These are phyloP conservation scores for Suhomyces coccinellae DNA, from an alignment of 1,139 yeast species.

Conservation along the genomic window DNA sequence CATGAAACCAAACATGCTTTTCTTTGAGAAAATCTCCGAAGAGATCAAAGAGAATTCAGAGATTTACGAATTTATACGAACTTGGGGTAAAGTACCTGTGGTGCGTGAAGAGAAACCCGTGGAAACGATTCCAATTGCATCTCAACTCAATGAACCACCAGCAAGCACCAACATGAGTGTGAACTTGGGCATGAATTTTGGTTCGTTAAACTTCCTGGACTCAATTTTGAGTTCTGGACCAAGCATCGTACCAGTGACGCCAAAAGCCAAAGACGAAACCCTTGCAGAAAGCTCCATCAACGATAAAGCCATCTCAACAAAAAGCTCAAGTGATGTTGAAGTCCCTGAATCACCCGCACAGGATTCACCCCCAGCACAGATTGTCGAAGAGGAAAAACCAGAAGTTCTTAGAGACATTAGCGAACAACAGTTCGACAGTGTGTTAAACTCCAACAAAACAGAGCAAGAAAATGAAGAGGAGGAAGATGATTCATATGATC, in stretches of 20 bases:
- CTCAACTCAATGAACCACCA: not conserved
- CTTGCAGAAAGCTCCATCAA: not conserved
- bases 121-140: not conserved
- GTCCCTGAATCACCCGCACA: not conserved
- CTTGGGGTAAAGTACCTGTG: slow-evolving; percentile 24
- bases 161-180: not conserved
- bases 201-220: slow-evolving; percentile 8
- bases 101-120: slow-evolving; percentile 1
- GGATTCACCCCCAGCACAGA: no score
- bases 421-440: not conserved
- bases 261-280: not conserved
- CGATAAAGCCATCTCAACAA: not conserved
- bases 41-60: slow-evolving; percentile 16
- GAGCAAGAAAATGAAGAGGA: slow-evolving; percentile 2
- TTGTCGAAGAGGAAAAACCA: not conserved
- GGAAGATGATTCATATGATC: slow-evolving; percentile 9
- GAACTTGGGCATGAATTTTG: slow-evolving; percentile 8
- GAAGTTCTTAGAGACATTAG: not conserved
- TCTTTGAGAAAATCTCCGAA: slow-evolving; percentile 17
- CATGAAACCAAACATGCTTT: slow-evolving; percentile 17
- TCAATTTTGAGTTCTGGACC: slow-evolving; percentile 4
- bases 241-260: not conserved
- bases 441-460: not conserved
- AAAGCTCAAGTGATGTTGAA: no score
- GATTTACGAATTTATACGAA: slow-evolving; percentile 14